A percentile compares a stretch with the other conserved stretches of the same genome.
phyloP scores from a whole-genome alignment of 148 eudicot species.

The Diospyros kaki region DNA sequence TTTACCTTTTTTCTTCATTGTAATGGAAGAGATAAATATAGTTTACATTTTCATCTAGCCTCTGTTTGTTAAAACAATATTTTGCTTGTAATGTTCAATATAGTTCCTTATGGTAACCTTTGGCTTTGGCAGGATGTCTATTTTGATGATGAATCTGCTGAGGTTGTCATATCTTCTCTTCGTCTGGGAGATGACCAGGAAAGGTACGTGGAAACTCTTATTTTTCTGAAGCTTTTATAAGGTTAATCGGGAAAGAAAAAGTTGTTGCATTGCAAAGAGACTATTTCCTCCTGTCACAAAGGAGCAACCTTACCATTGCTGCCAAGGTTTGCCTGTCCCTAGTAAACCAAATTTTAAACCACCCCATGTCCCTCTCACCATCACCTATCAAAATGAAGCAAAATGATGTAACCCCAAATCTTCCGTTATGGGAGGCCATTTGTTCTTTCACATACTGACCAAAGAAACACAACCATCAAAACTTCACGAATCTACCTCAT shows the following conservation, averaged over 20 bases:
- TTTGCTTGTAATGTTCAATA: not conserved
- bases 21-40: too few relatives aligned
- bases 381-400: too few relatives aligned
- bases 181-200: conserved; percentile 86
- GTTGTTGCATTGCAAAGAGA: not conserved
- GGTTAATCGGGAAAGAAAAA: not conserved
- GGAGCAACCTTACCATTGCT: too few relatives aligned
- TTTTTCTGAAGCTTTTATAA: not conserved
- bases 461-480: too few relatives aligned
- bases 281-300: not conserved
- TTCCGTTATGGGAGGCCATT: too few relatives aligned
- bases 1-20: too few relatives aligned
- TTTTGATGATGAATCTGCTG: conserved; percentile 97
- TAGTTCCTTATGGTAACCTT: not conserved
- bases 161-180: conserved; percentile 93
- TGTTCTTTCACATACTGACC: too few relatives aligned
- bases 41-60: not conserved
- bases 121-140: conserved; percentile 69
- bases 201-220: conserved; percentile 34
- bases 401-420: too few relatives aligned
- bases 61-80: not conserved
- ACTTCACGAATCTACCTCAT: too few relatives aligned
- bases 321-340: too few relatives aligned
- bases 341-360: too few relatives aligned
- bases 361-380: too few relatives aligned